Conservation (phyloP, 2,329 filamentous ascomycete species). For the Aspergillus thermomutatus region DNA sequence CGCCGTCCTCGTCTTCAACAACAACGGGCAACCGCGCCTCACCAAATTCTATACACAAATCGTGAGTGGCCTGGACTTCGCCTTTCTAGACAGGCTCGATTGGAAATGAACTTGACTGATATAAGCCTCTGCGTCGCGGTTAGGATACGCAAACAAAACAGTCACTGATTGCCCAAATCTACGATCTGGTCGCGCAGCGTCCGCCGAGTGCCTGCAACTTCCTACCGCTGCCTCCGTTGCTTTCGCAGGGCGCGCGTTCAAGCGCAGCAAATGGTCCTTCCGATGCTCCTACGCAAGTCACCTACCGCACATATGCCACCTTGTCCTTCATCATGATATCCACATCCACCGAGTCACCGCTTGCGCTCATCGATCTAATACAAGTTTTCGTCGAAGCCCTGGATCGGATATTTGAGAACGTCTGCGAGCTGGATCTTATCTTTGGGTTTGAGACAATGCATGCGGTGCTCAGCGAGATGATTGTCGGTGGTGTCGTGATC, state of each 20-base stretch:
- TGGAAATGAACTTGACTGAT: background rate
- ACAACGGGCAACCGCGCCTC: slow-evolving; percentile 90
- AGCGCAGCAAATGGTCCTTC: slow-evolving; percentile 59
- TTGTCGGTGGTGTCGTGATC: slow-evolving; percentile 89
- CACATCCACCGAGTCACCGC: slow-evolving; percentile 90
- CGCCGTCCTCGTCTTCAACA: slow-evolving; percentile 97
- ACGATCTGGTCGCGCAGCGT: slow-evolving; percentile 88
- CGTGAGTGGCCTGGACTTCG: slow-evolving; percentile 47
- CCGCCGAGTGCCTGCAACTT: slow-evolving; percentile 96
- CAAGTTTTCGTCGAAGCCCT: slow-evolving; percentile 97
- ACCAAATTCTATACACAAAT: slow-evolving; percentile 99
- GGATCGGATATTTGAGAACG: slow-evolving; percentile 94
- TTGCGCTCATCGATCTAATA: slow-evolving; percentile 92
- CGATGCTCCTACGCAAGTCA: slow-evolving; percentile 91
- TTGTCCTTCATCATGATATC: slow-evolving; percentile 98
- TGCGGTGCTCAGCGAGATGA: slow-evolving; percentile 86
- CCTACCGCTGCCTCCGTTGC: slow-evolving; percentile 70
- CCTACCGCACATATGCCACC: slow-evolving; percentile 96
- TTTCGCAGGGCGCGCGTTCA: slow-evolving; percentile 51
- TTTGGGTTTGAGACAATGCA: slow-evolving; percentile 99
- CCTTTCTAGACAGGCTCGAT: background rate
- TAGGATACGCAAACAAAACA: slow-evolving; percentile 98
- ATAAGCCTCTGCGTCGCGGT: background rate
- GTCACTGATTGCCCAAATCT: slow-evolving; percentile 94
- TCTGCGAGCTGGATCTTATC: slow-evolving; percentile 96